Conservation (phyloP, 2,329 filamentous ascomycete species). For the Xylariaceae sp. region DNA sequence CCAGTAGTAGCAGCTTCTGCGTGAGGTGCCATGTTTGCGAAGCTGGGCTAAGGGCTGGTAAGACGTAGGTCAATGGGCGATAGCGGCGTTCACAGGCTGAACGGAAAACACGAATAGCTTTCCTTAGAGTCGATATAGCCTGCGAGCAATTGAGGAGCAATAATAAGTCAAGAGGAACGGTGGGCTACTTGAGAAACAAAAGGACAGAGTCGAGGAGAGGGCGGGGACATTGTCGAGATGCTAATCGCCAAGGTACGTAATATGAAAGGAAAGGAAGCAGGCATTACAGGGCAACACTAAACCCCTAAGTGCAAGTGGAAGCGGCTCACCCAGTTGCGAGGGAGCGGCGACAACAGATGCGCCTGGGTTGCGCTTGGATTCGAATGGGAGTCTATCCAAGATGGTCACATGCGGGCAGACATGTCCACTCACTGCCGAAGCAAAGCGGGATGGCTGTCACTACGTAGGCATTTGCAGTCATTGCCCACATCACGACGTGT, state of each 20-base stretch:
- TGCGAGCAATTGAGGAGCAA: conserved; percentile 1
- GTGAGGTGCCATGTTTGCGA: conserved; percentile 53
- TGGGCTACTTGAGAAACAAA: conserved; percentile 13
- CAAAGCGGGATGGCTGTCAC: conserved; percentile 16
- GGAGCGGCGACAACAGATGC: conserved; percentile 1
- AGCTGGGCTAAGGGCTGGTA: conserved; percentile 1
- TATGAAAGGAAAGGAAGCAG: conserved; percentile 14
- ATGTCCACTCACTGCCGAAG: conserved; percentile 22
- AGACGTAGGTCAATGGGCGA: no score
- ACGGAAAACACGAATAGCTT: conserved; percentile 1
- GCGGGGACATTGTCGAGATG: conserved; percentile 19
- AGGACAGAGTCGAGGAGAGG: conserved; percentile 13
- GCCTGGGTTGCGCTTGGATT: conserved; percentile 15
- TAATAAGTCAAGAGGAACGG: conserved; percentile 22
- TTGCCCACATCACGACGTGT: conserved; percentile 1
- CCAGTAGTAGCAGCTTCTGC: conserved; percentile 36
- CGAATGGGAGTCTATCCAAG: conserved; percentile 5
- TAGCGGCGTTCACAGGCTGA: conserved; percentile 3
- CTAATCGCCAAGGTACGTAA: conserved; percentile 24
- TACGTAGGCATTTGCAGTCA: not conserved
- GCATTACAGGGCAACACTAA: conserved; percentile 32
- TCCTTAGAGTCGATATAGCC: not conserved
- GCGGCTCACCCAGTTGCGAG: conserved; percentile 31
- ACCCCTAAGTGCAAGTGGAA: conserved; percentile 56
- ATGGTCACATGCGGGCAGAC: conserved; percentile 22